These are phyloP conservation scores for Daldinia caldariorum DNA, from an alignment of 495 filamentous ascomycete species.

Conservation along the genomic window DNA sequence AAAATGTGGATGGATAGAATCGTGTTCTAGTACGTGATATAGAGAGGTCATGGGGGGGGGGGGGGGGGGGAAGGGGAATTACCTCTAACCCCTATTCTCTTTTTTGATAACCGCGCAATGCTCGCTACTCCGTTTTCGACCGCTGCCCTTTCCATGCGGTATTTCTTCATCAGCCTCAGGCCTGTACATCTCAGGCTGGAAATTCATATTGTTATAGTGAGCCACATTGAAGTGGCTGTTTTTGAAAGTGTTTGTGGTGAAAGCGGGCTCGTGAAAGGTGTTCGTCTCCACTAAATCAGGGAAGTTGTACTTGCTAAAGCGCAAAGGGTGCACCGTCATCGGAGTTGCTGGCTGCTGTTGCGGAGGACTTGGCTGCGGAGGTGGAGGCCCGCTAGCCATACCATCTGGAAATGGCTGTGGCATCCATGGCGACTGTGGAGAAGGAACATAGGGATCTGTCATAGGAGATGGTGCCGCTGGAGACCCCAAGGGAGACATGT, in stretches of 20 bases:
- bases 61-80: conserved; percentile 14
- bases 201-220: conserved; percentile 85
- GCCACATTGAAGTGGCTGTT: conserved; percentile 81
- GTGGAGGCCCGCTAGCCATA: conserved; percentile 42
- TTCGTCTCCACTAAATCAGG: conserved; percentile 53
- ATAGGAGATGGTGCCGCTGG: conserved; percentile 44
- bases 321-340: conserved; percentile 51
- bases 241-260: conserved; percentile 64
- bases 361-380: conserved; percentile 49
- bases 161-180: conserved; percentile 55
- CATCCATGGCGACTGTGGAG: conserved; percentile 56
- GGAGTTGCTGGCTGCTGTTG: conserved; percentile 41
- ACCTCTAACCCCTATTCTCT: conserved; percentile 45
- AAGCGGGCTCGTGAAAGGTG: conserved; percentile 57
- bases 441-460: conserved; percentile 51
- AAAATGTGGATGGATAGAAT: background rate
- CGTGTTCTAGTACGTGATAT: background rate
- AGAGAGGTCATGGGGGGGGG: background rate
- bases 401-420: conserved; percentile 49
- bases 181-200: conserved; percentile 75
- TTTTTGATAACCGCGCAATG: conserved; percentile 50
- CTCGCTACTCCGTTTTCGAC: conserved; percentile 55
- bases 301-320: conserved; percentile 59
- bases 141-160: conserved; percentile 44
- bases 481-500: conserved; percentile 46